A percentile compares a stretch with the other conserved stretches of the same genome.
These are phyloP conservation scores for Cryptococcus sp. DNA, from an alignment of 1,284 basidiomycete species.

Conservation along the genomic window DNA sequence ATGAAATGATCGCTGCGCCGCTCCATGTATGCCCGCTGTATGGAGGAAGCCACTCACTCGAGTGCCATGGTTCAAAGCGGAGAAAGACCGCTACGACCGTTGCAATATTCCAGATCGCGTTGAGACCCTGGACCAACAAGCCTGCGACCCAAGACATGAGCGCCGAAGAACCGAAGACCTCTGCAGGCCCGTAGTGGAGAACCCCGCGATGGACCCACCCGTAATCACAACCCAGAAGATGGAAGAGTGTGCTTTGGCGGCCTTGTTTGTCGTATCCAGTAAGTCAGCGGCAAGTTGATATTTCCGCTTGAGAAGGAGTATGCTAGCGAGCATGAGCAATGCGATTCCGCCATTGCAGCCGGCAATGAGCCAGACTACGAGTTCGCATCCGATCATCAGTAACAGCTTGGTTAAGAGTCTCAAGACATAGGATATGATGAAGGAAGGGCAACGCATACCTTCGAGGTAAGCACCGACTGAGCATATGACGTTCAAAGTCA, in stretches of 20 bases:
- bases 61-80: constrained; percentile 11
- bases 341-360: neutral
- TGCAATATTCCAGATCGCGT: constrained; percentile 14
- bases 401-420: neutral
- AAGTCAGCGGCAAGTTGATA: constrained; percentile 9
- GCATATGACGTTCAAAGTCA: too few relatives aligned
- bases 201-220: constrained; percentile 1
- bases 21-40: too few relatives aligned
- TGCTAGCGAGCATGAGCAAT: neutral
- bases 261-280: constrained; percentile 14
- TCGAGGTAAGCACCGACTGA: too few relatives aligned
- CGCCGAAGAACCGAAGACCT: too few relatives aligned
- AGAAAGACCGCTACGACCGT: constrained; percentile 17
- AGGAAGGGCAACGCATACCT: too few relatives aligned
- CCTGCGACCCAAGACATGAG: neutral
- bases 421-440: neutral
- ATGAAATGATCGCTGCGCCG: too few relatives aligned
- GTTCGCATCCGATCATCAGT: constrained; percentile 5
- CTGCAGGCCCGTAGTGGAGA: neutral
- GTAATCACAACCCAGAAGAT: constrained; percentile 17
- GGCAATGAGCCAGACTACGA: neutral
- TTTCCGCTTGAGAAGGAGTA: constrained; percentile 4
- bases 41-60: neutral
- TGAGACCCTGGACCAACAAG: constrained; percentile 5
- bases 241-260: constrained; percentile 13